Base-by-base conservation (phyloP, 139 green algal genomes). In the Chlorella sp. region DNA sequence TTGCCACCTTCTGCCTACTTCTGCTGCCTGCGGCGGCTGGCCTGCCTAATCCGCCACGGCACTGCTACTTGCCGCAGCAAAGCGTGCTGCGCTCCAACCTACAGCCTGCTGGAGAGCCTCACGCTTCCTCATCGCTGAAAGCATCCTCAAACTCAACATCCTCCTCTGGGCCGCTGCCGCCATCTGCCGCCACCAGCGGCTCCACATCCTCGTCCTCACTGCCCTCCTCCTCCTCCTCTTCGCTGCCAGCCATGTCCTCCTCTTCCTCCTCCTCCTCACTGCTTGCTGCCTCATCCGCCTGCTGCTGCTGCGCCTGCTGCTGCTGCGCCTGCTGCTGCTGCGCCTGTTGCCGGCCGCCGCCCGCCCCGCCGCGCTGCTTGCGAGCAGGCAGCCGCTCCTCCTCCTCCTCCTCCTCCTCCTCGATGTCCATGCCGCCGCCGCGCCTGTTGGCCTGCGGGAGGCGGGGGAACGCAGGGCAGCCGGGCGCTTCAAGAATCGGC, bases 341-440 rank as follows among this genome's bases (percentile, higher is more conserved):
- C 30, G 40, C 38, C 5, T 22, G 20, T 8, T 22, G 1, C 16
- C 70, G 26, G 70, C 70, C 7, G 40, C 40, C 22, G 70, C 70
- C 22, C 32, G 70, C 22, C 7, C 40, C 41, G 16, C 38, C 70
- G 1, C 56, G 34, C 56, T 70, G 36, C 54, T 24, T 11, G 19
- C 40, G 38, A 38, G 34, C 76, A 30, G 76, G 32, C 46, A 9
- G 46, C 48, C 2, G 46, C 46, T 80, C 74, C 74, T 80, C 74
- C 48, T 80, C 74, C 73, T 80, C 73, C 32, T 43, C 46, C 3
- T 54, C 48, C 32, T 80, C 73, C n/a, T 80, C 73, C n/a, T 28
- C 20, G 68, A 19, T 36, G 7, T 74, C 68, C 9, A 34, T 46
- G 68, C 40, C 68, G n/a, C 68, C 30, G 68, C 24, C 22, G 51